Conservation (phyloP, 2,329 filamentous ascomycete genomes). For the Capronia epimyces region DNA sequence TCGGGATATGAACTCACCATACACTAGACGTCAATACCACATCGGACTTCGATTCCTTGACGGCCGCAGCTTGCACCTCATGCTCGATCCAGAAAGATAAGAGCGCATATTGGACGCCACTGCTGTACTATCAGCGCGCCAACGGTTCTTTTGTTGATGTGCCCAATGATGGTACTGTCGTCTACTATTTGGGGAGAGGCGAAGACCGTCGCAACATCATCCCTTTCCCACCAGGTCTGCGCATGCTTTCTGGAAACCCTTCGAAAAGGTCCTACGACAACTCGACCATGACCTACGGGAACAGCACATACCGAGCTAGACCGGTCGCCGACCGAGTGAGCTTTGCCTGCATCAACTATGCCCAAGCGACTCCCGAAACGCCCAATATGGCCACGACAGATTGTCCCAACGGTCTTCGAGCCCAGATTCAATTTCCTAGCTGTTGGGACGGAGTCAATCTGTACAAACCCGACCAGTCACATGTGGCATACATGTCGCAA, state of each 20-base stretch:
- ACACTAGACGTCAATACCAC: slow-evolving; percentile 56
- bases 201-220: slow-evolving; percentile 51
- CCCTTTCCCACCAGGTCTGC: slow-evolving; percentile 70
- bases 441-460: slow-evolving; percentile 72
- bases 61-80: slow-evolving; percentile 65
- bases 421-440: slow-evolving; percentile 80
- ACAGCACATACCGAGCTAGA: slow-evolving; percentile 29
- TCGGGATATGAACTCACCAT: background rate
- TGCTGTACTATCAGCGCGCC: slow-evolving; percentile 66
- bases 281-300: slow-evolving; percentile 13
- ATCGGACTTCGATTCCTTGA: slow-evolving; percentile 54
- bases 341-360: slow-evolving; percentile 80
- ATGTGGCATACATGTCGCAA: slow-evolving; percentile 71
- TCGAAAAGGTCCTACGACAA: slow-evolving; percentile 16
- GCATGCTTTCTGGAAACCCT: slow-evolving; percentile 73
- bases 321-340: slow-evolving; percentile 64
- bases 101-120: slow-evolving; percentile 79
- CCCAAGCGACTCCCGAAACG: slow-evolving; percentile 53
- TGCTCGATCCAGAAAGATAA: slow-evolving; percentile 73
- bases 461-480: slow-evolving; percentile 51
- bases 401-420: slow-evolving; percentile 70
- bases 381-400: slow-evolving; percentile 70
- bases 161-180: slow-evolving; percentile 49
- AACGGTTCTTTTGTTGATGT: slow-evolving; percentile 45
- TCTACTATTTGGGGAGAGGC: slow-evolving; percentile 15